phyloP scores from a whole-genome alignment of 495 filamentous ascomycete genomes.

The Cercophora scortea region DNA sequence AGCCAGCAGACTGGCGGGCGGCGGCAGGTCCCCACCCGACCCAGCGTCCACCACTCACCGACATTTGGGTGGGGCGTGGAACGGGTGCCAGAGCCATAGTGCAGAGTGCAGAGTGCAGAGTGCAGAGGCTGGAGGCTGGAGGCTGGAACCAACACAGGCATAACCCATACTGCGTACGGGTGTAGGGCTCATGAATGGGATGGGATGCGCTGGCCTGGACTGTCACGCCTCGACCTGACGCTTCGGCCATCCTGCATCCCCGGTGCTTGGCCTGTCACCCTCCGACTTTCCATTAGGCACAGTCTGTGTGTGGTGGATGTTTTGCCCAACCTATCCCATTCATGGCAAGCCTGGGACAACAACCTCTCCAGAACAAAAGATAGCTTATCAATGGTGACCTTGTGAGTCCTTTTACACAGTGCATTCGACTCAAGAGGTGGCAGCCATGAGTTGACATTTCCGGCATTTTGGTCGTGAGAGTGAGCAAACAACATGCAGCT shows the following conservation, averaged over 20 bases:
- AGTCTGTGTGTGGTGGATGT: not conserved
- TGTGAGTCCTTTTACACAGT: too few relatives aligned
- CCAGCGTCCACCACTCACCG: constrained; percentile 10
- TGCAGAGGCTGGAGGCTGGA: constrained; percentile 15
- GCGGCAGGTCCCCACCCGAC: too few relatives aligned
- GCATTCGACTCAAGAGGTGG: too few relatives aligned
- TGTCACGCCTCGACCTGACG: constrained; percentile 9
- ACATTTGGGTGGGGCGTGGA: constrained; percentile 18
- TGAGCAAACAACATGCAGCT: too few relatives aligned
- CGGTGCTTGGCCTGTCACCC: constrained; percentile 9
- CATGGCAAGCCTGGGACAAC: not conserved
- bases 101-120: too few relatives aligned
- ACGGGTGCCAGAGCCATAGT: too few relatives aligned
- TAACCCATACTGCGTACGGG: constrained; percentile 4
- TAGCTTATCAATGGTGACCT: too few relatives aligned
- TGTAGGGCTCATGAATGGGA: not conserved
- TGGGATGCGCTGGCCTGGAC: constrained; percentile 15
- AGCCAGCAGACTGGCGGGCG: not conserved
- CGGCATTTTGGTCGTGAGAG: too few relatives aligned
- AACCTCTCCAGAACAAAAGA: too few relatives aligned
- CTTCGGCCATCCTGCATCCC: constrained; percentile 8
- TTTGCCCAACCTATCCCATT: constrained; percentile 10
- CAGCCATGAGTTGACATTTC: too few relatives aligned
- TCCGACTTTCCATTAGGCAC: not conserved
- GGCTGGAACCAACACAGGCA: not conserved